A percentile compares a stretch with the other conserved stretches of the same genome.
phyloP scores from a whole-genome alignment of 371 early-diverging fungal genomes.

The Zopfochytrium polystomum region DNA sequence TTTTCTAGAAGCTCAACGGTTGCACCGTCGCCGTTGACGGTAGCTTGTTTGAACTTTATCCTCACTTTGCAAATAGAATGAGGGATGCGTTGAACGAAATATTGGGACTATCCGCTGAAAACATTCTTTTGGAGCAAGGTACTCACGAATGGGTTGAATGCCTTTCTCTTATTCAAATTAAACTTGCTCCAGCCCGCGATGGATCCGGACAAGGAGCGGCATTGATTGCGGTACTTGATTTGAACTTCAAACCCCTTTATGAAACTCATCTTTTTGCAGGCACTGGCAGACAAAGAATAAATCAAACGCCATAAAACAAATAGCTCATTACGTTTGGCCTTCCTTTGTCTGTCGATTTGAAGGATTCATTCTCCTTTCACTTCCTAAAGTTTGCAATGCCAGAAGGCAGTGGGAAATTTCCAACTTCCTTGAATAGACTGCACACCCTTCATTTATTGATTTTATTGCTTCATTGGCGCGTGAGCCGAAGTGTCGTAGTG shows the following conservation, averaged over 20 bases:
- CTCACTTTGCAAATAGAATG: slow-evolving; percentile 78
- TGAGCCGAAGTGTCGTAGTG: slow-evolving; percentile 66
- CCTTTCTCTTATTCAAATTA: background rate
- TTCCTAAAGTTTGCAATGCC: too few relatives aligned
- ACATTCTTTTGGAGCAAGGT: slow-evolving; percentile 64
- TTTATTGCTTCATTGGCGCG: too few relatives aligned
- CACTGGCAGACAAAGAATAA: too few relatives aligned
- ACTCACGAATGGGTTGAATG: slow-evolving; percentile 67
- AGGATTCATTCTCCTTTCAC: too few relatives aligned
- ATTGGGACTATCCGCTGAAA: slow-evolving; percentile 60
- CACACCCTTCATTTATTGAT: too few relatives aligned
- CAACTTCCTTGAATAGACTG: too few relatives aligned
- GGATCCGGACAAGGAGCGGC: slow-evolving; percentile 80
- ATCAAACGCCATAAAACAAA: too few relatives aligned
- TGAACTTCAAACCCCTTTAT: too few relatives aligned
- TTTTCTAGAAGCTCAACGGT: slow-evolving; percentile 52
- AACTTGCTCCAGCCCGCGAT: slow-evolving; percentile 54
- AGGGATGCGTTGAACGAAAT: slow-evolving; percentile 66
- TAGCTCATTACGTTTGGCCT: too few relatives aligned
- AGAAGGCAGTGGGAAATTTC: too few relatives aligned
- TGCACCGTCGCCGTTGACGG: slow-evolving; percentile 92
- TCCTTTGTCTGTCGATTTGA: too few relatives aligned
- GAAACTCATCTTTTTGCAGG: too few relatives aligned
- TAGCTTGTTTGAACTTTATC: slow-evolving; percentile 87
- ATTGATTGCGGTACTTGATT: slow-evolving; percentile 74